These are phyloP conservation scores for Citeromyces nyonsensis DNA, from an alignment of 805 yeast genomes.

Conservation along the genomic window DNA sequence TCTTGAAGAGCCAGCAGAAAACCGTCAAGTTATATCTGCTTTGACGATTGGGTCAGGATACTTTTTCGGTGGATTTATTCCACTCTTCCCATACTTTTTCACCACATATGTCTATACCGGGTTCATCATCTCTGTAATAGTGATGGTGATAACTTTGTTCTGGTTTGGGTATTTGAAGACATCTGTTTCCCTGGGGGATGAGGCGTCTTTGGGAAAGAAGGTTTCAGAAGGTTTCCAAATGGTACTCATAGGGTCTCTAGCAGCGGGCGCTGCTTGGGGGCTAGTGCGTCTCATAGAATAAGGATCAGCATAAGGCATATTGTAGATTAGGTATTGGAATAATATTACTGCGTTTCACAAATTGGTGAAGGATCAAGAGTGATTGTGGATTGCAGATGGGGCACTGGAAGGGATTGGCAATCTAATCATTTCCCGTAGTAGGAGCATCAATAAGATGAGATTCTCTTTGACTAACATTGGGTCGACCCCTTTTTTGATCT, in stretches of 20 bases:
- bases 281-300: slow-evolving; percentile 65
- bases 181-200: slow-evolving; percentile 68
- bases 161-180: slow-evolving; percentile 82
- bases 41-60: slow-evolving; percentile 81
- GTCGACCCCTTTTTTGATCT: no score
- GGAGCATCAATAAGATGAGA: no score
- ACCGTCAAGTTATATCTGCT: slow-evolving; percentile 79
- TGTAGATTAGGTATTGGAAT: not conserved
- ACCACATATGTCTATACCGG: slow-evolving; percentile 64
- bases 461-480: no score
- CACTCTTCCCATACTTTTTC: slow-evolving; percentile 84
- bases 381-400: no score
- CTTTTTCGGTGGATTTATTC: slow-evolving; percentile 86
- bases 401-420: no score
- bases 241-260: slow-evolving; percentile 92
- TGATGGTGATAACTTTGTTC: slow-evolving; percentile 78
- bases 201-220: slow-evolving; percentile 43
- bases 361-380: no score
- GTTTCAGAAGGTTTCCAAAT: slow-evolving; percentile 75
- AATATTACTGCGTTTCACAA: no score
- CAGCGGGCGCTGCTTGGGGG: slow-evolving; percentile 95
- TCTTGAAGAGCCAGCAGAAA: slow-evolving; percentile 90
- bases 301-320: not conserved
- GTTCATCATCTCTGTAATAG: slow-evolving; percentile 52
- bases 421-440: no score